phyloP scores from a whole-genome alignment of 139 green algal genomes.

The Chloropicon primus region DNA sequence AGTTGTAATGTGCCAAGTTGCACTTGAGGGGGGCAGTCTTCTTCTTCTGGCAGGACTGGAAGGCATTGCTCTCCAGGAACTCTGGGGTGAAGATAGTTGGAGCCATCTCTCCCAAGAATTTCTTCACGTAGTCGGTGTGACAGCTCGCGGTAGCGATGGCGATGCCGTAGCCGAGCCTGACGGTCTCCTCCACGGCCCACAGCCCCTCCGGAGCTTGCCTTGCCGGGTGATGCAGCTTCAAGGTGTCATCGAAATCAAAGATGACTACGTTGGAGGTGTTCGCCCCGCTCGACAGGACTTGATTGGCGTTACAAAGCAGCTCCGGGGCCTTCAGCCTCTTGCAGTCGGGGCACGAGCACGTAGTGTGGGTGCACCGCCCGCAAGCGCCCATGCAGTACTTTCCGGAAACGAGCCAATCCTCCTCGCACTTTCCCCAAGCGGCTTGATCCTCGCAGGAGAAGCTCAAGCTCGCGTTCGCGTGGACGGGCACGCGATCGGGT shows the following conservation, averaged over 20 bases:
- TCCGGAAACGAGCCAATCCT: not conserved
- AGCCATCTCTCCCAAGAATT: not conserved
- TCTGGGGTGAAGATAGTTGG: not conserved
- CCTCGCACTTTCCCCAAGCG: not conserved
- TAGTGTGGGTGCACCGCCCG: not conserved
- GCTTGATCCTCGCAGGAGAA: not conserved
- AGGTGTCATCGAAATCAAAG: not conserved
- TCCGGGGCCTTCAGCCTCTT: not conserved
- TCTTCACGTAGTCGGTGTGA: not conserved
- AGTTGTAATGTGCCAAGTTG: not conserved
- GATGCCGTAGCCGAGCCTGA: not conserved
- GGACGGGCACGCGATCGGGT: not conserved
- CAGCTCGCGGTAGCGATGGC: not conserved
- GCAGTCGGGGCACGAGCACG: not conserved
- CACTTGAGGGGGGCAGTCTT: not conserved
- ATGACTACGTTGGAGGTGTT: not conserved
- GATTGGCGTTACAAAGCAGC: not conserved
- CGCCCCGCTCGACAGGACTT: not conserved
- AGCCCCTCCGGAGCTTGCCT: not conserved
- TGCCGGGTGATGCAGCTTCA: not conserved
- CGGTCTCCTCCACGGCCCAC: not conserved
- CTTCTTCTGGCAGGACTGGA: not conserved
- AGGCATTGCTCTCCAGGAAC: not conserved
- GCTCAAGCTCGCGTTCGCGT: not conserved
- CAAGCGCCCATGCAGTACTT: not conserved